Percentiles rank a stretch among this genome's conserved stretches.
These are phyloP conservation scores for Pezicula carpinea DNA, from an alignment of 2,329 filamentous ascomycete species.

Conservation along the genomic window DNA sequence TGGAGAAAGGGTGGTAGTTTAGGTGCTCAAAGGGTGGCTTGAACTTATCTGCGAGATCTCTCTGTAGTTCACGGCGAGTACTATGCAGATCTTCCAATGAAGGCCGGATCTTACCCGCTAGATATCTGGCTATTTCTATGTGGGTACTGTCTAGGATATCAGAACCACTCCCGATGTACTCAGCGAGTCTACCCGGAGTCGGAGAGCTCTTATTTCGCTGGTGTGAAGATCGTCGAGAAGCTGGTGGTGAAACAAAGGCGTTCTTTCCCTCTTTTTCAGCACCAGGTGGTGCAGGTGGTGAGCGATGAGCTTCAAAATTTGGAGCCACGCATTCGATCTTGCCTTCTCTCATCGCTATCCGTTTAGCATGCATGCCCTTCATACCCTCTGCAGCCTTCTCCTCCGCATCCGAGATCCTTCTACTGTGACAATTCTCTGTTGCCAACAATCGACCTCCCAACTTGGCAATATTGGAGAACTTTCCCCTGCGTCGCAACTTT, in stretches of 20 bases:
- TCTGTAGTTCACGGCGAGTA: conserved; percentile 8
- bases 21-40: conserved; percentile 9
- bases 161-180: conserved; percentile 7
- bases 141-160: conserved; percentile 11
- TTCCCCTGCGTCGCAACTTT: too few relatives aligned
- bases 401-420: too few relatives aligned
- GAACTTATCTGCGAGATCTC: conserved; percentile 5
- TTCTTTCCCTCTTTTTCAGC: background rate
- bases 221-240: background rate
- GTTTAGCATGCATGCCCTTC: background rate
- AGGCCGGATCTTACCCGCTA: conserved; percentile 7
- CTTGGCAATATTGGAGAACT: too few relatives aligned
- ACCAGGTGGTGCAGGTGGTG: too few relatives aligned
- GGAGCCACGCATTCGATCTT: conserved; percentile 9
- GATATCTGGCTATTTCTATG: conserved; percentile 3
- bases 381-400: too few relatives aligned
- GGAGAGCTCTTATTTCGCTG: conserved; percentile 4
- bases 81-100: conserved; percentile 10
- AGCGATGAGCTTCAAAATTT: too few relatives aligned
- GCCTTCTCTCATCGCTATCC: conserved; percentile 8
- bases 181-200: conserved; percentile 5
- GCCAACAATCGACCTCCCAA: too few relatives aligned
- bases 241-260: background rate
- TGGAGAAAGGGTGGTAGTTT: conserved; percentile 4
- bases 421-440: too few relatives aligned